These are phyloP conservation scores for Cladosporium velox DNA, from an alignment of 2,329 filamentous ascomycete species.

Conservation along the genomic window DNA sequence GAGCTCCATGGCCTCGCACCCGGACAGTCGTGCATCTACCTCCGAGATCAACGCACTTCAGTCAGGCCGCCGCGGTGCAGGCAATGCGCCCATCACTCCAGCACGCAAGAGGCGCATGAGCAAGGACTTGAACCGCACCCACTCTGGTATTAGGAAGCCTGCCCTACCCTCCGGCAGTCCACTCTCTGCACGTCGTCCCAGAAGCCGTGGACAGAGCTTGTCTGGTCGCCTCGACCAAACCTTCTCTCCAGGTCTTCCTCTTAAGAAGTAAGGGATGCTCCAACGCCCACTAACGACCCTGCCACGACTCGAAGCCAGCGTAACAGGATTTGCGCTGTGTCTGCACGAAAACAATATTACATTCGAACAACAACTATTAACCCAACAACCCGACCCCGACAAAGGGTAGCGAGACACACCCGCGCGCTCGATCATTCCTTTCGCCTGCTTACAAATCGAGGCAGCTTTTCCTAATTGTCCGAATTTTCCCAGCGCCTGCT, in stretches of 20 bases:
- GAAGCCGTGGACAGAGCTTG: constrained; percentile 24
- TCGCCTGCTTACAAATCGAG: neutral
- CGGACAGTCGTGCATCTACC: constrained; percentile 63
- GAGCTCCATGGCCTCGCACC: constrained; percentile 60
- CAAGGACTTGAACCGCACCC: constrained; percentile 30
- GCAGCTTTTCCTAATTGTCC: constrained; percentile 10
- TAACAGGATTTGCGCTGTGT: constrained; percentile 18
- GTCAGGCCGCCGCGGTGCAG: constrained; percentile 65
- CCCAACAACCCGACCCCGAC: neutral
- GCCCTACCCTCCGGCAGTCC: constrained; percentile 23
- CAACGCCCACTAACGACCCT: constrained; percentile 15
- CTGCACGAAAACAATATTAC: constrained; percentile 10
- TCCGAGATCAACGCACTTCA: constrained; percentile 63
- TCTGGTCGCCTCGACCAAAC: constrained; percentile 22
- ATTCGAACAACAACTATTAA: neutral
- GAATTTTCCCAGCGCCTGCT: constrained; percentile 6
- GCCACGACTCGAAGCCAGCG: constrained; percentile 13
- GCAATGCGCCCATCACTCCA: constrained; percentile 67
- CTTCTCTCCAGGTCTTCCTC: constrained; percentile 10
- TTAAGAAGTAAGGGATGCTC: constrained; percentile 6
- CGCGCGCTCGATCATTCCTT: neutral
- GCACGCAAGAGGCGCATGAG: constrained; percentile 52
- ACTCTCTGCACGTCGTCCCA: constrained; percentile 25
- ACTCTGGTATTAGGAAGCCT: constrained; percentile 35
- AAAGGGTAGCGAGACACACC: constrained; percentile 2